Base-by-base conservation (phyloP, 495 filamentous ascomycete species). In the Neurospora cerealis region DNA sequence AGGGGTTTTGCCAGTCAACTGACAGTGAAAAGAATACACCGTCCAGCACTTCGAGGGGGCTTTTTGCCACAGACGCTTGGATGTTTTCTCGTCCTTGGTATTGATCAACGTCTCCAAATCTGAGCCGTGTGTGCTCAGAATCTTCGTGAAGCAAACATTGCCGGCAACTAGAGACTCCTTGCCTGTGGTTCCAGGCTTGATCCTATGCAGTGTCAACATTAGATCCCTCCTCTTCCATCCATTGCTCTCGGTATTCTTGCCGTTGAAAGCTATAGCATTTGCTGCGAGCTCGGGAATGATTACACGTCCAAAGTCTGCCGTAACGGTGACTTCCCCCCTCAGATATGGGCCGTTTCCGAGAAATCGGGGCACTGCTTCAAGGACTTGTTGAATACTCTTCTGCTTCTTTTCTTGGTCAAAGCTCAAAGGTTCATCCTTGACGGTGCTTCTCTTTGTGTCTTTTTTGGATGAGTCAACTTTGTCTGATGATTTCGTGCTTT, bases 21-120 rank as follows among this genome's bases (percentile, higher is more conserved):
- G 28, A 21, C 88, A 90, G 19, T 79, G 80, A 46, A 88, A 87
- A 32, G 89, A 86, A 74, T 91, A 92, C 2, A 80, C 74, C 4
- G 87, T 79, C 37, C 72, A 81, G 32, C 77, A 76, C 3, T 77
- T 28, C 1, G n/a, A 11, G 0, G 42, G 54, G 0, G 42, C 39
- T 72, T 21, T 74, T 19, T 76, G 71, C 81, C 74, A 83, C 15
- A 72, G 60, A 28, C n/a, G 77, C 69, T 1, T 77, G 78, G 9
- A 41, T 8, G 3, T 73, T 5, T 37, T 71, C n/a, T 70, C 24
- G 17, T 79, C 74, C 9, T 73, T 75, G 21, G 81, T 73, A 10
- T 74, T 74, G 69, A 83, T 71, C 32, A 88, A 74, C 37, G 77
- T 77, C 6, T 81, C 77, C 19, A 82, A 76, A 48, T 87, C 86